Conservation (phyloP, 1,284 basidiomycete species). For the Irpex rosettiformis region DNA sequence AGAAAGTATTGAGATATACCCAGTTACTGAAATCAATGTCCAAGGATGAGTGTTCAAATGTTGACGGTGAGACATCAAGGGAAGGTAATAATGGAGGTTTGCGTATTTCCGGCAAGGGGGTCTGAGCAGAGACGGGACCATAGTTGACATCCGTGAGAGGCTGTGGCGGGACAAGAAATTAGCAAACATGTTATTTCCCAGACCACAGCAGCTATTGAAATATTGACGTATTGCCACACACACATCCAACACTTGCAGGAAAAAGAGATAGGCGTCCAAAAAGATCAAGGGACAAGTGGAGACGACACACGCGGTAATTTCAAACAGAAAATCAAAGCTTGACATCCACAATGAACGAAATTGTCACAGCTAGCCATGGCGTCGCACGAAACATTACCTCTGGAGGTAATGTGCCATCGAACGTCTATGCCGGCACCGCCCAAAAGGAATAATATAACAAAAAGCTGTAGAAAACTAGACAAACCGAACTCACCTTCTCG, state of each 20-base stretch:
- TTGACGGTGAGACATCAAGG: background rate
- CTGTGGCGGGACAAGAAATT: background rate
- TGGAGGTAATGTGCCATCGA: no score
- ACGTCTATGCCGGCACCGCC: background rate
- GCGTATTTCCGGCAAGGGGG: background rate
- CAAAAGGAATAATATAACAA: background rate
- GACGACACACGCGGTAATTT: background rate
- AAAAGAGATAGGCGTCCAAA: background rate
- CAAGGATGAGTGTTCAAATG: background rate
- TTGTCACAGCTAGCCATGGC: background rate
- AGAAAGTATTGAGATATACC: background rate
- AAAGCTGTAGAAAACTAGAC: background rate
- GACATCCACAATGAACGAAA: background rate
- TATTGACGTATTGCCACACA: background rate
- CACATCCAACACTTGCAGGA: background rate
- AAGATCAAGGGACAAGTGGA: conserved; percentile 1
- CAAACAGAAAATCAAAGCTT: background rate
- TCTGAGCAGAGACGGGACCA: background rate
- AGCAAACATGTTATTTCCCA: background rate
- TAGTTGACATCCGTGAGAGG: background rate
- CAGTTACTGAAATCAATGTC: background rate
- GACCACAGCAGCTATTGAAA: background rate
- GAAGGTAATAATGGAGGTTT: background rate
- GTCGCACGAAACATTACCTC: background rate
- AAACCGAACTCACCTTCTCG: conserved; percentile 12